Conservation (phyloP, 1,284 basidiomycete species). For the Mycena sp. region DNA sequence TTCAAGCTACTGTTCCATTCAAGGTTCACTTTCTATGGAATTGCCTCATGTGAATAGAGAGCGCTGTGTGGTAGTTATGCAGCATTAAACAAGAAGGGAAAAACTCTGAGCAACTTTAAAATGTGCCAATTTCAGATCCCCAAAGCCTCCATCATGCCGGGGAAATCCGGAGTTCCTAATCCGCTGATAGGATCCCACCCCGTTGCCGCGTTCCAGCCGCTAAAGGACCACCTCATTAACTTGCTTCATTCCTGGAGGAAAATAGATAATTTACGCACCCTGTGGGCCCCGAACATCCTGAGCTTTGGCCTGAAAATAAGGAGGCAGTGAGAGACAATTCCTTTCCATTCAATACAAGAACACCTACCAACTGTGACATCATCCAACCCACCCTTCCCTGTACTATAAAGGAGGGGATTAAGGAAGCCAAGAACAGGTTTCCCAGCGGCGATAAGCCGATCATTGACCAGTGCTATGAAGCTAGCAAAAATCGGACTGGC, state of each 20-base stretch:
- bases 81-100: not conserved
- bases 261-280: constrained; percentile 7
- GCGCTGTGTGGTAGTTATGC: not conserved
- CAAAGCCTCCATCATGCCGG: constrained; percentile 12
- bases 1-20: constrained; percentile 1
- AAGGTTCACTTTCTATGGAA: constrained; percentile 1
- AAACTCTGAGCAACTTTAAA: not conserved
- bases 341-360: constrained; percentile 1
- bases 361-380: constrained; percentile 9
- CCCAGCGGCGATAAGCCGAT: constrained; percentile 17
- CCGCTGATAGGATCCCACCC: constrained; percentile 19
- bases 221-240: not conserved
- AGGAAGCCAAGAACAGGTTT: constrained; percentile 24
- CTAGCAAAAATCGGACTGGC: constrained; percentile 21
- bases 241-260: not conserved
- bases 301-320: constrained; percentile 16
- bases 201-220: not conserved
- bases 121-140: constrained; percentile 14
- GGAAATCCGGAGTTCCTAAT: constrained; percentile 18
- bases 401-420: no score
- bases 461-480: constrained; percentile 22
- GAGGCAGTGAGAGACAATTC: constrained; percentile 1
- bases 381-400: constrained; percentile 12
- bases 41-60: not conserved
- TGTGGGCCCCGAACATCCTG: constrained; percentile 12